Percentiles rank a stretch among this genome's conserved stretches.
Evolutionary conservation across 2,329 filamentous ascomycete species (phyloP).

Genomic region (Colletotrichum sp.): DNA sequence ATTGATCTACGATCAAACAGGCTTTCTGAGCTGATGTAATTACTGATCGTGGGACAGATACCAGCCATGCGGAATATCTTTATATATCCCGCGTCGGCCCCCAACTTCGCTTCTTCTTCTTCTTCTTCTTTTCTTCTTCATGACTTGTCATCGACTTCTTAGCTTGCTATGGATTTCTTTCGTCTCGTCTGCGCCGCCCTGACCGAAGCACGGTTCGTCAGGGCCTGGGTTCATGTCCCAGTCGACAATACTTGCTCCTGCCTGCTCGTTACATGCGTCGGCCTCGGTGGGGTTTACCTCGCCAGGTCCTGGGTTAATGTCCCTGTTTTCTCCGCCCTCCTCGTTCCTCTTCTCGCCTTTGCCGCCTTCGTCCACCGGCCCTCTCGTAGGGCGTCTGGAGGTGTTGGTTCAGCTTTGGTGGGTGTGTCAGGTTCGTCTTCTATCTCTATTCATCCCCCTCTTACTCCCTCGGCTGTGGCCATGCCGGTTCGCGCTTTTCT

Average conservation of each 20-base stretch:
- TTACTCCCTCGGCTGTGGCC: neutral
- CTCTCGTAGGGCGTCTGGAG: neutral
- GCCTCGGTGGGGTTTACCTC: neutral
- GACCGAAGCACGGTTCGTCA: neutral
- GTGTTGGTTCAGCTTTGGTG: neutral
- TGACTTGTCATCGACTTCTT: neutral
- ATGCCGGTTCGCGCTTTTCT: neutral
- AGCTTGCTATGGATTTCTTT: neutral
- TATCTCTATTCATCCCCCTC: neutral
- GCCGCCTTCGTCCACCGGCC: neutral
- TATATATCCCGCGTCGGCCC: neutral
- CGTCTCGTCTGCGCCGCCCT: neutral
- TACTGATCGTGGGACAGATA: neutral
- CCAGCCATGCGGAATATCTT: neutral
- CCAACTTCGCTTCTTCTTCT: neutral
- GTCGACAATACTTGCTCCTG: neutral
- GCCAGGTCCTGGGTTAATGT: neutral
- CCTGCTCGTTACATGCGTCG: neutral
- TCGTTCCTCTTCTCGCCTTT: neutral
- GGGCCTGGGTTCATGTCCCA: neutral
- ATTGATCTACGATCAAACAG: neutral
- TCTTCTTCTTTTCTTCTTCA: neutral
- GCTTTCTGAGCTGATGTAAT: neutral
- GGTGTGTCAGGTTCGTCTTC: neutral
- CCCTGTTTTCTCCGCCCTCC: neutral